Percentiles rank a stretch among this genome's conserved stretches.
Conservation (phyloP, 768 basidiomycete species). For the Xerocomus brunneocitrinus region DNA sequence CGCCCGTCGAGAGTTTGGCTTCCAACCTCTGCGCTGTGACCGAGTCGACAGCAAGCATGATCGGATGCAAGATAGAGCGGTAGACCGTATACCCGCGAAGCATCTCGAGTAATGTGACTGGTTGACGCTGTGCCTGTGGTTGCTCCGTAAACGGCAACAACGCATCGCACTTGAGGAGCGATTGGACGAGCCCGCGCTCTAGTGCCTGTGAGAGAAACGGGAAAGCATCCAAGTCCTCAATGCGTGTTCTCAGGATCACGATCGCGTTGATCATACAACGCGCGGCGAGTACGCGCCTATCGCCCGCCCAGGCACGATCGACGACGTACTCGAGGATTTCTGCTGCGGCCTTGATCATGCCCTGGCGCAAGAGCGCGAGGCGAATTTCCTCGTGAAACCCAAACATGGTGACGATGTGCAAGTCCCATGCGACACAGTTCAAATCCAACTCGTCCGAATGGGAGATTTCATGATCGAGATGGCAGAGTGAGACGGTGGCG, state of each 20-base stretch:
- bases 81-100: constrained; percentile 25
- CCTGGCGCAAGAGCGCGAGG: constrained; percentile 19
- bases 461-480: constrained; percentile 24
- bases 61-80: constrained; percentile 18
- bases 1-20: constrained; percentile 6
- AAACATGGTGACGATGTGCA: constrained; percentile 24
- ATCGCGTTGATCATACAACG: constrained; percentile 22
- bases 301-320: constrained; percentile 10
- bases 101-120: constrained; percentile 11
- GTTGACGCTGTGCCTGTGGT: constrained; percentile 2
- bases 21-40: constrained; percentile 10
- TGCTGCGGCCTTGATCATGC: constrained; percentile 21
- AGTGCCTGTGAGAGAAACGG: constrained; percentile 27
- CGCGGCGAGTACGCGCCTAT: constrained; percentile 11
- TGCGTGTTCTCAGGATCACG: constrained; percentile 12
- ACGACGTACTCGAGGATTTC: constrained; percentile 16
- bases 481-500: constrained; percentile 19
- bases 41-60: constrained; percentile 9
- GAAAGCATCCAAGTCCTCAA: constrained; percentile 24
- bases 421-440: constrained; percentile 26
- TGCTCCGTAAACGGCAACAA: constrained; percentile 19
- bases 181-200: constrained; percentile 15
- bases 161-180: constrained; percentile 22
- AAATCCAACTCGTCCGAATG: constrained; percentile 17
- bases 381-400: constrained; percentile 16